Conservation (phyloP, 2,329 filamentous ascomycete genomes). For the Nigrograna mackinnonii region DNA sequence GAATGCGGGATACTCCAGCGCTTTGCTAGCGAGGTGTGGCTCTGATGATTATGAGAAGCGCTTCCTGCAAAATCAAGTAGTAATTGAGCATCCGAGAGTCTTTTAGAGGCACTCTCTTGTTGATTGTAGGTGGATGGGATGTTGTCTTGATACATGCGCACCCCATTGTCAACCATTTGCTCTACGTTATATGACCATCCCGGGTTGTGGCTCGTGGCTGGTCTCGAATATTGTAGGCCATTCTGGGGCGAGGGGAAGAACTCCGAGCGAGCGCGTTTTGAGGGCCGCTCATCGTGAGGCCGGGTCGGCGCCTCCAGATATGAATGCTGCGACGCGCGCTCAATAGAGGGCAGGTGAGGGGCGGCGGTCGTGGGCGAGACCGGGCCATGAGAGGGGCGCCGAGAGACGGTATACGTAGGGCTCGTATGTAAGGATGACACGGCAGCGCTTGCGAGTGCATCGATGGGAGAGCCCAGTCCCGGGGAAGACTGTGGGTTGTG, state of each 20-base stretch:
- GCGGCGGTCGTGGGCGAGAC: slow-evolving; percentile 19
- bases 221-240: slow-evolving; percentile 41
- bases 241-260: slow-evolving; percentile 50
- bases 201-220: slow-evolving; percentile 51
- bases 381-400: slow-evolving; percentile 21
- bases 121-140: slow-evolving; percentile 14
- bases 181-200: slow-evolving; percentile 44
- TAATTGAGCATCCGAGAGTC: slow-evolving; percentile 49
- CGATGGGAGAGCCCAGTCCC: slow-evolving; percentile 43
- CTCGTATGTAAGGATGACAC: slow-evolving; percentile 38
- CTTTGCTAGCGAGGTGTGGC: too few species aligned
- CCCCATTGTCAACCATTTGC: slow-evolving; percentile 38
- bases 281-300: slow-evolving; percentile 51
- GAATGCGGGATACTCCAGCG: too few species aligned
- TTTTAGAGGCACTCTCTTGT: slow-evolving; percentile 35
- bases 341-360: slow-evolving; percentile 20
- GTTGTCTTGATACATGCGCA: slow-evolving; percentile 31
- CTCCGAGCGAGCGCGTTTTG: slow-evolving; percentile 65
- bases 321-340: slow-evolving; percentile 26
- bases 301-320: slow-evolving; percentile 11
- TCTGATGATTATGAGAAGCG: slow-evolving; percentile 17
- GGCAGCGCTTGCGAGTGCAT: slow-evolving; percentile 48
- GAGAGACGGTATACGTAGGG: slow-evolving; percentile 29
- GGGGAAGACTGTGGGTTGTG: slow-evolving; percentile 19
- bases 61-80: slow-evolving; percentile 47